phyloP scores from a whole-genome alignment of 768 basidiomycete species.

The Aureoboletus auriporus region DNA sequence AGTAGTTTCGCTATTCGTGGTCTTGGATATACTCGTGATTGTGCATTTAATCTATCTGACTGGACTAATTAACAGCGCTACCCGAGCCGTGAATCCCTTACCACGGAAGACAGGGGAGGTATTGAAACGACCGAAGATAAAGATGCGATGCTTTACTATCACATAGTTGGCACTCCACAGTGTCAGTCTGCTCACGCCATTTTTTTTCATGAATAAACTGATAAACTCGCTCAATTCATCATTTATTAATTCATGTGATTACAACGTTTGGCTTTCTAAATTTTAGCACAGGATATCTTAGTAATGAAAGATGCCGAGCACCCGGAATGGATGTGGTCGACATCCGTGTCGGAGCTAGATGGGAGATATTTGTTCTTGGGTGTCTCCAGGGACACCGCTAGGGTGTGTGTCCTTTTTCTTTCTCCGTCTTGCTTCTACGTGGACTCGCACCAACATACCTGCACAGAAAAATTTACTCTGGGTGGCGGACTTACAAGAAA shows the following conservation, averaged over 20 bases:
- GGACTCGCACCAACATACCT: neutral
- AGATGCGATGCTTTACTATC: constrained; percentile 76
- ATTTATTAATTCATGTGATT: neutral
- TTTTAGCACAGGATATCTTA: constrained; percentile 61
- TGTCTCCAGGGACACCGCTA: constrained; percentile 56
- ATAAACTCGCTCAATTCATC: constrained; percentile 1
- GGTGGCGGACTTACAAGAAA: constrained; percentile 62
- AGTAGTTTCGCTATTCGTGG: neutral
- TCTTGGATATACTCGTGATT: neutral
- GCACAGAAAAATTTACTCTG: constrained; percentile 70
- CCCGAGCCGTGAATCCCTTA: constrained; percentile 42
- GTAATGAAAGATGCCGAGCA: constrained; percentile 61
- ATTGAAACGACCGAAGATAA: constrained; percentile 59
- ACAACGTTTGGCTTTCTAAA: constrained; percentile 1
- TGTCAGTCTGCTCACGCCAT: constrained; percentile 35
- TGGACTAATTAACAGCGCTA: constrained; percentile 41
- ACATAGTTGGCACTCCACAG: constrained; percentile 67
- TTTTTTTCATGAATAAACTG: constrained; percentile 1
- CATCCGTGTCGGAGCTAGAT: constrained; percentile 54
- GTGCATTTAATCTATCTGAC: neutral
- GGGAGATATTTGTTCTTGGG: constrained; percentile 59
- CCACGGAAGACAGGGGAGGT: constrained; percentile 47
- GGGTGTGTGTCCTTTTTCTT: constrained; percentile 36
- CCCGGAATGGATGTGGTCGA: constrained; percentile 61
- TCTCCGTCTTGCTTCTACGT: neutral